These are phyloP conservation scores for Calophaca sinica DNA, from an alignment of 306 rosid species.

Conservation along the genomic window DNA sequence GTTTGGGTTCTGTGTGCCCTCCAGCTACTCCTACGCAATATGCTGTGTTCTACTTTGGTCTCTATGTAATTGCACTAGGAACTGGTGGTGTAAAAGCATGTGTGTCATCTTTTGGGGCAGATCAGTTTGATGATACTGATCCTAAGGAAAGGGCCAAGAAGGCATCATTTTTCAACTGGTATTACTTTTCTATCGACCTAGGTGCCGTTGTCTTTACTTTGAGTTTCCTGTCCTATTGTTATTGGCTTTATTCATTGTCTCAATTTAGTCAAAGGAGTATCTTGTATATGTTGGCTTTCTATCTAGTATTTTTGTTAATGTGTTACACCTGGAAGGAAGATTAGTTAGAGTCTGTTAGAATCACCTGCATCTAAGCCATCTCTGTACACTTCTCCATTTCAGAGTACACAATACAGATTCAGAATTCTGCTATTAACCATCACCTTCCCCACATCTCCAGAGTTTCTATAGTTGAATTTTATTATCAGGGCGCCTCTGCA, in stretches of 20 bases:
- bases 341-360: no score
- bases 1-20: conserved; percentile 76
- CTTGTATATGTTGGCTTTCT: conserved; percentile 22
- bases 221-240: conserved; percentile 11
- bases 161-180: conserved; percentile 94
- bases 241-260: background rate
- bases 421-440: no score
- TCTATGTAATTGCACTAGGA: conserved; percentile 88
- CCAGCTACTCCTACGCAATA: conserved; percentile 73
- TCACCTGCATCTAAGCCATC: no score
- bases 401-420: no score
- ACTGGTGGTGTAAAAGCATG: conserved; percentile 96
- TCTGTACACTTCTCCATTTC: no score
- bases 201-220: conserved; percentile 62
- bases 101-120: conserved; percentile 87
- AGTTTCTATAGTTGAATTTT: no score
- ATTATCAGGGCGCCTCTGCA: no score
- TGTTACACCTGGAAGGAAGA: no score
- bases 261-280: conserved; percentile 5
- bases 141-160: conserved; percentile 72
- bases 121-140: conserved; percentile 95
- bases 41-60: conserved; percentile 79
- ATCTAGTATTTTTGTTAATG: conserved; percentile 2
- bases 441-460: no score
- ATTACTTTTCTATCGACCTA: conserved; percentile 80